Evolutionary conservation across 1,284 basidiomycete genomes (phyloP), one percentile per base, ranked within the genome.

Genomic region (Chalciporus sp.): DNA sequence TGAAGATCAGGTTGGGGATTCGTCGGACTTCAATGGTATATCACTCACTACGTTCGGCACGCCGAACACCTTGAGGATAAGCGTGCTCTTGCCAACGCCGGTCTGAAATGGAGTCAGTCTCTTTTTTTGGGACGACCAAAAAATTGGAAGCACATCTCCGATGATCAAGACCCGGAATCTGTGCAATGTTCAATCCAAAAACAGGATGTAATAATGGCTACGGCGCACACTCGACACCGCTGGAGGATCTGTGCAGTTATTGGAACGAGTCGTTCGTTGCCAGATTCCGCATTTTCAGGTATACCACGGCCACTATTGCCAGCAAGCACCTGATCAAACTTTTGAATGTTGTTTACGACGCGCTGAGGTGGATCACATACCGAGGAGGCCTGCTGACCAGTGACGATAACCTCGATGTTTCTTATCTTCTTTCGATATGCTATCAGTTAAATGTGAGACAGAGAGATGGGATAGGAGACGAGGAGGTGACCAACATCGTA

Each of bases 111-210:
- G 2, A 2, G 20, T 44, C 16, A 55, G 43, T 19, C 20, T 14
- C 31, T 39, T 20, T 45, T 6, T 12, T 19, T 26, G 2, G 2
- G 31, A n/a, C n/a, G n/a, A n/a, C n/a, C n/a, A 4, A 29, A 26
- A n/a, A 41, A 16, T 9, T n/a, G n/a, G 0, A 5, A 6, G 42
- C 41, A 60, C 62, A 46, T 62, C 57, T 1, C 62, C 59, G 2
- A 61, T 64, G 1, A 64, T 40, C 26, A 64, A 7, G 28, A 64
- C 33, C 3, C 60, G 49, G 31, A 61, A 62, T n/a, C 59, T 64
- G 28, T 7, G 17, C 2, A 10, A 35, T 2, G 7, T 7, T 55
- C 11, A 47, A 28, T 1, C 6, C 4, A 27, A 3, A 17, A 39
- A 5, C 10, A 6, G 27, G 11, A 10, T 1, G 14, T 2, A 7